Evolutionary conservation across 2,329 filamentous ascomycete species (phyloP).

Genomic region (Diaporthe citriasiana): DNA sequence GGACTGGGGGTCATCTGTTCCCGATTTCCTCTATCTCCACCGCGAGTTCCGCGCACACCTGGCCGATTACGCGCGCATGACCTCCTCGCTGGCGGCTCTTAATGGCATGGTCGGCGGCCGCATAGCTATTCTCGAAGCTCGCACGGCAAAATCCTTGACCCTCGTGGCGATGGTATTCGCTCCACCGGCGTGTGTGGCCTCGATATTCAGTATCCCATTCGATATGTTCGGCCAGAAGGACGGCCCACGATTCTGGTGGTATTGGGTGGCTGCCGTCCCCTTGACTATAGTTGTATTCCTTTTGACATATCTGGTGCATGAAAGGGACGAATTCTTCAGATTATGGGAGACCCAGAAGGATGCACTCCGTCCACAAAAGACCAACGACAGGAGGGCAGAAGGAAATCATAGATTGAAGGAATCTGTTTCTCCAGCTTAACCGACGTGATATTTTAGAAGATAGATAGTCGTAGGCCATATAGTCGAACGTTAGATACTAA

Average conservation of each 20-base stretch:
- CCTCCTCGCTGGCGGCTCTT: conserved; percentile 46
- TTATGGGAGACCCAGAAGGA: neutral
- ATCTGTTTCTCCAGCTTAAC: neutral
- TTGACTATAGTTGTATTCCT: conserved; percentile 36
- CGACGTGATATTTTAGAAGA: neutral
- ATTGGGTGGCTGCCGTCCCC: conserved; percentile 34
- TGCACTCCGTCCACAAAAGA: neutral
- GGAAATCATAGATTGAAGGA: too few relatives aligned
- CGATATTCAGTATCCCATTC: conserved; percentile 34
- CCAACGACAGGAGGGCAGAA: neutral
- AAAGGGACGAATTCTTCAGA: conserved; percentile 32
- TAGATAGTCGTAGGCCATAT: too few relatives aligned
- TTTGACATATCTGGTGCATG: conserved; percentile 35
- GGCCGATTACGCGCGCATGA: conserved; percentile 38
- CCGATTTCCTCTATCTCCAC: conserved; percentile 35
- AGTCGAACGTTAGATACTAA: conserved; percentile 12
- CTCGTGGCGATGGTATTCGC: conserved; percentile 33
- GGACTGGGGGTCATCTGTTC: conserved; percentile 25
- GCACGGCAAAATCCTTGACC: conserved; percentile 27
- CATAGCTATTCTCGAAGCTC: conserved; percentile 38
- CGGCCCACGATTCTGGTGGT: conserved; percentile 24
- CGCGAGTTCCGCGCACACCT: conserved; percentile 35
- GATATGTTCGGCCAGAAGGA: neutral
- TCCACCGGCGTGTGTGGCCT: conserved; percentile 33
- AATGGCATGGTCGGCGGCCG: conserved; percentile 38